Evolutionary conservation across 2,329 filamentous ascomycete species (phyloP).

Genomic region (Chaetomium sp.): DNA sequence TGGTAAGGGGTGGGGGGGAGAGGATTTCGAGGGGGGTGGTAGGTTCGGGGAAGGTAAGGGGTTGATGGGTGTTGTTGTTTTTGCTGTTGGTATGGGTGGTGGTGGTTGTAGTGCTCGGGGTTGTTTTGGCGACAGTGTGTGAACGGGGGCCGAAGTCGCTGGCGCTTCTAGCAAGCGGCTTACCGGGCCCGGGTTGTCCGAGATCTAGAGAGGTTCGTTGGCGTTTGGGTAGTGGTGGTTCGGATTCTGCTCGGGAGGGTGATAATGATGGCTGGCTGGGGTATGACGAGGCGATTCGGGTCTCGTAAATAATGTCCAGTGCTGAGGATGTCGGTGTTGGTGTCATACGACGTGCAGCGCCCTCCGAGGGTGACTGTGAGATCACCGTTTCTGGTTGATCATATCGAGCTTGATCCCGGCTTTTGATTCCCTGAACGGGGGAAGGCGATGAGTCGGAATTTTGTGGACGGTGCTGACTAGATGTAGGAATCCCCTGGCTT

Average conservation of each 20-base stretch:
- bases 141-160: slow-evolving; percentile 30
- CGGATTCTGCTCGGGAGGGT: slow-evolving; percentile 27
- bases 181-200: slow-evolving; percentile 15
- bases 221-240: slow-evolving; percentile 29
- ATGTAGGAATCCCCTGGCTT: not conserved
- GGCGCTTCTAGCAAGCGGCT: slow-evolving; percentile 26
- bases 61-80: not conserved
- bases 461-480: not conserved
- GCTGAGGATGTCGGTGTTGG: not conserved
- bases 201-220: slow-evolving; percentile 10
- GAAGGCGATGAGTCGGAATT: not conserved
- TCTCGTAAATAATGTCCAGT: slow-evolving; percentile 3
- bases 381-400: not conserved
- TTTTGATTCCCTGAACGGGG: not conserved
- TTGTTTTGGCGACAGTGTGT: no score
- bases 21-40: slow-evolving; percentile 42
- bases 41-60: slow-evolving; percentile 13
- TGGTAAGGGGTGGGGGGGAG: slow-evolving; percentile 48
- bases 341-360: not conserved
- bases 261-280: slow-evolving; percentile 2
- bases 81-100: not conserved
- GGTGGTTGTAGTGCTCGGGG: not conserved
- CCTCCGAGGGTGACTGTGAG: not conserved
- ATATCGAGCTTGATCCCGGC: not conserved
- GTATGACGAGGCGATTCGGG: slow-evolving; percentile 8